A percentile compares a stretch with the other conserved stretches of the same genome.
phyloP scores from a whole-genome alignment of 1,284 basidiomycete species.

The Rhodotorula sp. region DNA sequence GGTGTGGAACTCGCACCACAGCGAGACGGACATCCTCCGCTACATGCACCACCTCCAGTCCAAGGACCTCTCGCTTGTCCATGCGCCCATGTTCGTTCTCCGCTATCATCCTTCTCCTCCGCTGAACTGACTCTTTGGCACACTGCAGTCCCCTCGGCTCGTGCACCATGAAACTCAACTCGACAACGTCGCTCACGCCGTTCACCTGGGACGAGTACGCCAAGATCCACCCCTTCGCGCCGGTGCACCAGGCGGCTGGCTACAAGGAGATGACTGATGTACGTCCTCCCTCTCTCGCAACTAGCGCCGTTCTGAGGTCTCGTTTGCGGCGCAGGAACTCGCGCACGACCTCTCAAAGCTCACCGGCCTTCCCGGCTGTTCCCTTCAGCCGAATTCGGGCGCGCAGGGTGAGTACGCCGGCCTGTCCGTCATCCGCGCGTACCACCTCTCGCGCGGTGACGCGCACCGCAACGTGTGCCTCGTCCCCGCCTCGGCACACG shows the following conservation, averaged over 20 bases:
- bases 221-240: constrained; percentile 88
- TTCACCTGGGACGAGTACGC: constrained; percentile 92
- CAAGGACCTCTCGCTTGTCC: constrained; percentile 92
- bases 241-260: constrained; percentile 83
- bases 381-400: constrained; percentile 95
- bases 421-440: constrained; percentile 88
- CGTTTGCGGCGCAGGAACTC: constrained; percentile 65
- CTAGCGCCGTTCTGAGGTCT: background rate
- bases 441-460: constrained; percentile 85
- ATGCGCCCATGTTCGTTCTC: constrained; percentile 75
- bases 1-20: constrained; percentile 87
- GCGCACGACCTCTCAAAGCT: constrained; percentile 88
- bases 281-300: constrained; percentile 9
- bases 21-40: constrained; percentile 93
- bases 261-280: constrained; percentile 81
- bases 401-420: constrained; percentile 95
- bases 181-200: constrained; percentile 94
- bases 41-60: constrained; percentile 84
- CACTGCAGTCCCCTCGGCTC: constrained; percentile 71
- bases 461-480: constrained; percentile 86
- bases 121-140: background rate
- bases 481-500: constrained; percentile 93
- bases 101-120: too few species aligned
- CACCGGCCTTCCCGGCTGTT: constrained; percentile 92
- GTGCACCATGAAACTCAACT: constrained; percentile 73